Evolutionary conservation across 2,329 filamentous ascomycete species (phyloP), one percentile per base, ranked within the genome.

Genomic region (Penicillium sp.): DNA sequence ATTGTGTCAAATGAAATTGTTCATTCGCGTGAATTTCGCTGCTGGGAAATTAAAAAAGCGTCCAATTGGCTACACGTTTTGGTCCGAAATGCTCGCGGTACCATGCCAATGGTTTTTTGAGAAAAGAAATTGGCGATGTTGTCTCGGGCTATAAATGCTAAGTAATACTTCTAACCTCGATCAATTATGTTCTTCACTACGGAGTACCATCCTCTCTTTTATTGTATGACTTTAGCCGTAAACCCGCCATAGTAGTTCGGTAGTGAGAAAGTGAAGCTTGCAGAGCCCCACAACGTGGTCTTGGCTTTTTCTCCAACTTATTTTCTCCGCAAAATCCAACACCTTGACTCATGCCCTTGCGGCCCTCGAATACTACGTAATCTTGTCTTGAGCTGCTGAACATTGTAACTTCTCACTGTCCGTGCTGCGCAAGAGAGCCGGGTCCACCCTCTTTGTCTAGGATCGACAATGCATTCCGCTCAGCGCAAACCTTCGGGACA

Each of bases 401-500:
- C 9, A 24, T 34, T 8, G 14, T 21, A 43, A 36, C n/a, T 27
- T 22, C 11, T 21, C 21, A 9, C 36, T 10, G 27, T 16, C 21
- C 40, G 27, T 21, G 21, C 43, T 52, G n/a, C 8, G 48, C 32
- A 36, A 16, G 16, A 22, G 13, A 13, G 13, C 16, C 8, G 8
- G 10, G 18, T 31, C 11, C 22, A 31, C 29, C 21, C 13, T 7
- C 9, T 7, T n/a, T 36, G 34, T 36, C 34, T 6, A 36, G n/a
- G 34, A 14, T 55, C 66, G 22, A 69, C 61, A 50, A 66, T 71
- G 49, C 67, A 72, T 45, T 59, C 63, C 24, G 52, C 64, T 31
- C 62, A 65, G 60, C 65, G 64, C 42, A 68, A 65, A 54, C 49
- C 61, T 53, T 64, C 63, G 44, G 62, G 66, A 64, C 70, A 62